phyloP scores from a whole-genome alignment of 108 stramenopile species.

The Conticribra weissflogii region DNA sequence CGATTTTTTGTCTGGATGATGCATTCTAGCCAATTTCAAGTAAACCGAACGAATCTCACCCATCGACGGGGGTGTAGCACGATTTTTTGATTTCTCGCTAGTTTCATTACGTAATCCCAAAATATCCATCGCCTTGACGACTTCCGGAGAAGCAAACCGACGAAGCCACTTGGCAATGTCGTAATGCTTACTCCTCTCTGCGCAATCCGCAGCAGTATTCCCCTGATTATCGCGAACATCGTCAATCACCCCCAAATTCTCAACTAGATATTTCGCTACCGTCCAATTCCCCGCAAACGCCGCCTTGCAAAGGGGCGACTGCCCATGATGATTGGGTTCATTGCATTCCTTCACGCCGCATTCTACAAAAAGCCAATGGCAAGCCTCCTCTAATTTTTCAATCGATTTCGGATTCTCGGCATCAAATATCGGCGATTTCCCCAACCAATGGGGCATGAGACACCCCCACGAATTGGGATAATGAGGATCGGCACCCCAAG shows the following conservation, averaged over 20 bases:
- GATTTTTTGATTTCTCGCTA: no score
- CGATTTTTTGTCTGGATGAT: slow-evolving; percentile 34
- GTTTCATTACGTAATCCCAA: no score
- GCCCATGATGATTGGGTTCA: slow-evolving; percentile 39
- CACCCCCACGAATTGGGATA: slow-evolving; percentile 52
- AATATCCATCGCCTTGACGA: neutral
- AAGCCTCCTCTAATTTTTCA: neutral
- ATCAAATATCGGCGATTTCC: slow-evolving; percentile 25
- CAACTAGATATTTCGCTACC: slow-evolving; percentile 22
- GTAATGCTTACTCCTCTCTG: slow-evolving; percentile 31
- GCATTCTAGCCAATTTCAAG: neutral
- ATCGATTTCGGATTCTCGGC: neutral
- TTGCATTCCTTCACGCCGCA: neutral
- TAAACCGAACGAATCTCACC: slow-evolving; percentile 14
- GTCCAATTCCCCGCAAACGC: slow-evolving; percentile 38
- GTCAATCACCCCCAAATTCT: slow-evolving; percentile 6
- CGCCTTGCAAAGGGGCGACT: slow-evolving; percentile 50
- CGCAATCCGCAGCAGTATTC: slow-evolving; percentile 48
- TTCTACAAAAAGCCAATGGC: neutral
- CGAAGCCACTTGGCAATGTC: slow-evolving; percentile 30
- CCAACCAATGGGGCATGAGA: slow-evolving; percentile 45
- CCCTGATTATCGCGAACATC: slow-evolving; percentile 25
- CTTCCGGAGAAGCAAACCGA: slow-evolving; percentile 12
- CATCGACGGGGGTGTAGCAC: no score
- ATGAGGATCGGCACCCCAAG: slow-evolving; percentile 18